Evolutionary conservation across 1,284 basidiomycete genomes (phyloP), one percentile per base, ranked within the genome.

Genomic region (Psilocybe mexicana): DNA sequence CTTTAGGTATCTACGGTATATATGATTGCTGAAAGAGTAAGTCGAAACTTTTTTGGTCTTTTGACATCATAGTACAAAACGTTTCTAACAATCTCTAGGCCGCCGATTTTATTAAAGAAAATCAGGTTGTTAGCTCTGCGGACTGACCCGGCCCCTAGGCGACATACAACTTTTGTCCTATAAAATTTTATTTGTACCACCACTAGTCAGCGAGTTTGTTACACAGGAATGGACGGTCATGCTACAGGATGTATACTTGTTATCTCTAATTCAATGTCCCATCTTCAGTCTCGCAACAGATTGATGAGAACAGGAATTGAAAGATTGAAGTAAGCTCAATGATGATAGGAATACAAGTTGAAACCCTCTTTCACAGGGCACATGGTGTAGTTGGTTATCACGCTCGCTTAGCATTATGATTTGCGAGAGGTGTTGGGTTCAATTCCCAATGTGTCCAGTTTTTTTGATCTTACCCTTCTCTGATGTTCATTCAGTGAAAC

Each of bases 1-100:
- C 7, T 14, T 12, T 12, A 40, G 38, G 38, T 40, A 0, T 69
- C 71, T 0, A 69, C 69, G 6, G 61, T 71, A 12, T 72, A 72
- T 52, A 69, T 69, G 68, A 68, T 72, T 43, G 70, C 67, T 23
- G 70, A 72, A 61, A 61, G 60, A 45, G 70, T 70, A 60, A 36
- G 67, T 58, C 38, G 14, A 12, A n/a, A 5, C 18, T 24, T 45
- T 35, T 24, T 44, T 26, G 40, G 3, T 52, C 12, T n/a, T 33
- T 30, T 7, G 4, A 30, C 44, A 14, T 18, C 3, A 25, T 18
- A 10, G 18, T 18, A 18, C 18, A 18, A 18, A 18, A 18, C 18
- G 18, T 18, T 23, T 14, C 38, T 40, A 4, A 40, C 38, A 18
- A 8, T 23, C 18, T 30, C 24, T 18, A 56, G 55, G 55, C 55